Conservation (phyloP, 2,329 filamentous ascomycete species). For the Penicillium sp. region DNA sequence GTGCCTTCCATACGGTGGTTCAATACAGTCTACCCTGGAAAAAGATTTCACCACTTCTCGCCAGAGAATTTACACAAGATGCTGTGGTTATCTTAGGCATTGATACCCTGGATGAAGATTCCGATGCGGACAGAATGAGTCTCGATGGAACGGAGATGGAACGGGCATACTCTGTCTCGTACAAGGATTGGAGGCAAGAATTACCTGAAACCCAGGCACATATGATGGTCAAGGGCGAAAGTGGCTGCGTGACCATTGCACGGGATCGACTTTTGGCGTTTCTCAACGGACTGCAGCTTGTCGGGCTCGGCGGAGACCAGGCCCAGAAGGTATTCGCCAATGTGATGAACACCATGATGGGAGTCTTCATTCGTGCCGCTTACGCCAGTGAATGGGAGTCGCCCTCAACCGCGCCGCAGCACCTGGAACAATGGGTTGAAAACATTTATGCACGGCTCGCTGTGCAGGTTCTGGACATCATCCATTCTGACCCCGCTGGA, state of each 20-base stretch:
- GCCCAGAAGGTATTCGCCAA: constrained; percentile 58
- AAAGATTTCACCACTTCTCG: constrained; percentile 44
- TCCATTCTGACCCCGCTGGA: constrained; percentile 29
- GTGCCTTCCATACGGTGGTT: constrained; percentile 48
- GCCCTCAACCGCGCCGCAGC: constrained; percentile 47
- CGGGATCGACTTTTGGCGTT: constrained; percentile 40
- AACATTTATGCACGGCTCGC: constrained; percentile 54
- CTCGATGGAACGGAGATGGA: constrained; percentile 42
- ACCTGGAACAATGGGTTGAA: constrained; percentile 56
- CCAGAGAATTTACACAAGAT: constrained; percentile 45
- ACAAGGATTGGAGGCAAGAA: constrained; percentile 37
- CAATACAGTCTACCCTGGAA: constrained; percentile 47
- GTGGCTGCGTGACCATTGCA: constrained; percentile 28
- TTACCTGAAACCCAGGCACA: constrained; percentile 25
- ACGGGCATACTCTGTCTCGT: constrained; percentile 36
- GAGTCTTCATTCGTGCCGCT: constrained; percentile 55
- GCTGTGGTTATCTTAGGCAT: constrained; percentile 45
- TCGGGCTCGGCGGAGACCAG: constrained; percentile 55
- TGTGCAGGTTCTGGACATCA: constrained; percentile 48
- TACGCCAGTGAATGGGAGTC: constrained; percentile 58
- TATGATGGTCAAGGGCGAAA: constrained; percentile 37
- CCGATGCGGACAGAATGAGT: constrained; percentile 16
- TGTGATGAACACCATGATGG: constrained; percentile 58
- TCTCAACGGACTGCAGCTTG: constrained; percentile 48
- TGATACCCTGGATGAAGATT: constrained; percentile 28